phyloP scores from a whole-genome alignment of 805 yeast genomes.

The Yamadazyma laniorum region DNA sequence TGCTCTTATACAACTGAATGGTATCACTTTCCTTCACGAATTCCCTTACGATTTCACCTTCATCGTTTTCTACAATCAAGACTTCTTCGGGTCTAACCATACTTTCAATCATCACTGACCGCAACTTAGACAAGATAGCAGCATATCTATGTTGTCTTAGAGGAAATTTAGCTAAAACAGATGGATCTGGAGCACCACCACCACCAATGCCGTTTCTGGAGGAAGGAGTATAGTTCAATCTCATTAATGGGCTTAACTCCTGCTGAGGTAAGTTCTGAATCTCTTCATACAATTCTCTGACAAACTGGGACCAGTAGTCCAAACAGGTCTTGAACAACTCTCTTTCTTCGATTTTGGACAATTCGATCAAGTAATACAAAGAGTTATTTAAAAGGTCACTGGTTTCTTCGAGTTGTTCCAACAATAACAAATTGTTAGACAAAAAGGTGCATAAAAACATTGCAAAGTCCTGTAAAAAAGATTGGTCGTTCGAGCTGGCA shows the following conservation, averaged over 20 bases:
- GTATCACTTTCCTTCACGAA: conserved; percentile 97
- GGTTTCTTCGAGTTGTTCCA: conserved; percentile 51
- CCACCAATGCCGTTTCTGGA: conserved; percentile 38
- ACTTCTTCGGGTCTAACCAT: conserved; percentile 99
- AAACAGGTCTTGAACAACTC: conserved; percentile 93
- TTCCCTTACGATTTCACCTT: conserved; percentile 97
- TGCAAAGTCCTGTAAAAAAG: conserved; percentile 91
- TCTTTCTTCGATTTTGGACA: conserved; percentile 90
- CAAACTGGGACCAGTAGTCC: conserved; percentile 91
- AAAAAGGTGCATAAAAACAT: conserved; percentile 87
- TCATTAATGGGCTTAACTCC: conserved; percentile 75
- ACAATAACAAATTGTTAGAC: conserved; percentile 62
- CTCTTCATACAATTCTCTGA: conserved; percentile 78
- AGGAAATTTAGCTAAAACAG: conserved; percentile 69
- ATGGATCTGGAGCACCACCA: conserved; percentile 87
- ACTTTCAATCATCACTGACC: conserved; percentile 92
- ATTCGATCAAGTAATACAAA: conserved; percentile 76
- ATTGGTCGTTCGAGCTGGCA: conserved; percentile 84
- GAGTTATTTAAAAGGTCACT: conserved; percentile 65
- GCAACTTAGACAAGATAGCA: conserved; percentile 73
- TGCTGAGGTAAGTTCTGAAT: conserved; percentile 74
- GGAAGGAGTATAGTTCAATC: conserved; percentile 48
- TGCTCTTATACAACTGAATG: conserved; percentile 88
- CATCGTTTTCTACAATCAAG: conserved; percentile 94
- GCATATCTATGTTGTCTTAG: conserved; percentile 83